A percentile compares a stretch with the other conserved stretches of the same genome.
phyloP scores from a whole-genome alignment of 805 yeast genomes.

The Myxozyma mucilagina region DNA sequence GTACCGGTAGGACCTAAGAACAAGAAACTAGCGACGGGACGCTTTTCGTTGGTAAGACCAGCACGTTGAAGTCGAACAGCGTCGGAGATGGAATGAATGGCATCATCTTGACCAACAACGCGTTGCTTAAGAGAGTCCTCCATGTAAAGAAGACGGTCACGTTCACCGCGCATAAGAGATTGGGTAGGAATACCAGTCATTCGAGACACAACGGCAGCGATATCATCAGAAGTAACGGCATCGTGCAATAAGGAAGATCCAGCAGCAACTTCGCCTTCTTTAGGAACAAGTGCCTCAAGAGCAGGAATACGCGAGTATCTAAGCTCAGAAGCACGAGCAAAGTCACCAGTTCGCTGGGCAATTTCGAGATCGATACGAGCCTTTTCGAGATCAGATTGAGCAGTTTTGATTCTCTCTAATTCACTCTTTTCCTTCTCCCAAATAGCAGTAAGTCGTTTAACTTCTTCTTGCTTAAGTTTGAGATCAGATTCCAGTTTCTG shows the following conservation, averaged over 20 bases:
- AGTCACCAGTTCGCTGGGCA: slow-evolving; percentile 80
- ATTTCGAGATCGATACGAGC: slow-evolving; percentile 82
- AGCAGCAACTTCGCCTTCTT: slow-evolving; percentile 44
- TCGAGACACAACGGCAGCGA: slow-evolving; percentile 84
- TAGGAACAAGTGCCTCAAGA: slow-evolving; percentile 61
- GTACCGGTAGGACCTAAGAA: slow-evolving; percentile 99
- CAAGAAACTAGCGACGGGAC: slow-evolving; percentile 96
- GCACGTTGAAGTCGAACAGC: slow-evolving; percentile 97
- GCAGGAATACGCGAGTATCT: slow-evolving; percentile 86
- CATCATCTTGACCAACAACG: slow-evolving; percentile 95
- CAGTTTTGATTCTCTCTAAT: slow-evolving; percentile 72
- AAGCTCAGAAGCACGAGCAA: slow-evolving; percentile 83
- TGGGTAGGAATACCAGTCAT: slow-evolving; percentile 96
- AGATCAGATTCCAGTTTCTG: slow-evolving; percentile 71
- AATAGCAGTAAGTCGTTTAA: slow-evolving; percentile 67
- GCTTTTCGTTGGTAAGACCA: slow-evolving; percentile 87
- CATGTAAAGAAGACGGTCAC: slow-evolving; percentile 86
- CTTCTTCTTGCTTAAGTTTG: slow-evolving; percentile 60
- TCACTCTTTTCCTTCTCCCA: slow-evolving; percentile 85
- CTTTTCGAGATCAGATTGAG: slow-evolving; percentile 79
- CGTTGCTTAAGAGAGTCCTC: slow-evolving; percentile 71
- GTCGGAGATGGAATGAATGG: slow-evolving; percentile 83
- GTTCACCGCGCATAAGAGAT: slow-evolving; percentile 89
- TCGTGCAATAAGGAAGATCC: slow-evolving; percentile 65
- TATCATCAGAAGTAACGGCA: slow-evolving; percentile 90